phyloP scores from a whole-genome alignment of 1,284 basidiomycete species.

The Ganoderma sinense region DNA sequence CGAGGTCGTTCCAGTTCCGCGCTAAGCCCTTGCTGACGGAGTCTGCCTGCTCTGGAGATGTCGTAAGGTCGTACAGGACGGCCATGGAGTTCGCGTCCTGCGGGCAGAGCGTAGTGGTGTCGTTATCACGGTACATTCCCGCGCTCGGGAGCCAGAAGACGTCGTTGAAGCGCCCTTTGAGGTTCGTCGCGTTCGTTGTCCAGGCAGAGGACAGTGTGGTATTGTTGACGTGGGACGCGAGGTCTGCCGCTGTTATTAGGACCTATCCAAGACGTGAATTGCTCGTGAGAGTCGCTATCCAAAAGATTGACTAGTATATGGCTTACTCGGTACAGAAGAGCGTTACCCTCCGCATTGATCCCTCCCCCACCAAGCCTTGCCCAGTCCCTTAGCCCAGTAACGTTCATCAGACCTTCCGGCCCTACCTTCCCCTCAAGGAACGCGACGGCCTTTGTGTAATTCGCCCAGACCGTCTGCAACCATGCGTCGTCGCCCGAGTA shows the following conservation, averaged over 20 bases:
- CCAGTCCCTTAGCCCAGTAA: slow-evolving; percentile 58
- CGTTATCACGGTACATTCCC: slow-evolving; percentile 58
- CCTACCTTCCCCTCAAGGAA: slow-evolving; percentile 56
- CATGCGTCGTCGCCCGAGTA: slow-evolving; percentile 57
- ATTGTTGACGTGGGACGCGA: slow-evolving; percentile 52
- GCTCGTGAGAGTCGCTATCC: not conserved
- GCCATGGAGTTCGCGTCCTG: slow-evolving; percentile 62
- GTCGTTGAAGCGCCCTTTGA: slow-evolving; percentile 52
- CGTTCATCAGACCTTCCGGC: slow-evolving; percentile 53
- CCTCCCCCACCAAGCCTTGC: slow-evolving; percentile 55
- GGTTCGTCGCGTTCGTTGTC: slow-evolving; percentile 48
- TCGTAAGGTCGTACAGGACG: slow-evolving; percentile 57
- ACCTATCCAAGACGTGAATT: slow-evolving; percentile 40
- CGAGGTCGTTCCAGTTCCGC: slow-evolving; percentile 56
- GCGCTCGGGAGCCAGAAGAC: slow-evolving; percentile 51
- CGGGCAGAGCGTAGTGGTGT: slow-evolving; percentile 50
- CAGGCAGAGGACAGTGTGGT: slow-evolving; percentile 43
- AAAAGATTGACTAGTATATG: not conserved
- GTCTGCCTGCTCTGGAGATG: slow-evolving; percentile 46
- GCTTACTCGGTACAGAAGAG: slow-evolving; percentile 51
- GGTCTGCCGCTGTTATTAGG: slow-evolving; percentile 53
- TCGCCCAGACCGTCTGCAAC: slow-evolving; percentile 53
- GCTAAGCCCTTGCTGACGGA: slow-evolving; percentile 53
- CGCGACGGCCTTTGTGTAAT: slow-evolving; percentile 56
- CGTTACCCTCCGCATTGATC: slow-evolving; percentile 57